These are phyloP conservation scores for Botrytis medusae DNA, from an alignment of 2,329 filamentous ascomycete genomes.

Conservation along the genomic window DNA sequence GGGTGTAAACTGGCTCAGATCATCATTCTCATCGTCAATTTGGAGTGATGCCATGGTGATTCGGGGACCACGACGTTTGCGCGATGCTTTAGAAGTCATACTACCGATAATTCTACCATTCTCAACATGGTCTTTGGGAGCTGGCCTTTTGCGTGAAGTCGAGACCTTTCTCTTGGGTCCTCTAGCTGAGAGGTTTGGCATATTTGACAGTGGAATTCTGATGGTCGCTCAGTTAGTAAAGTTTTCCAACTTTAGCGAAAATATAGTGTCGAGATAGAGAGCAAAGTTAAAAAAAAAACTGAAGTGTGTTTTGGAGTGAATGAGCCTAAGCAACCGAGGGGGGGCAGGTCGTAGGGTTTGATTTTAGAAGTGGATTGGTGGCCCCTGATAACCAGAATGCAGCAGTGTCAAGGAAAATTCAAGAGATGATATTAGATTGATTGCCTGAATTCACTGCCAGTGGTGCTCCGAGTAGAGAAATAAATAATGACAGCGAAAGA, in stretches of 20 bases:
- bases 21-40: slow-evolving; percentile 23
- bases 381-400: no score
- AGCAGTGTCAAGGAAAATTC: no score
- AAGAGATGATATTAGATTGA: no score
- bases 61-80: slow-evolving; percentile 6
- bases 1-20: slow-evolving; percentile 5
- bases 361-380: no score
- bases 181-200: not conserved
- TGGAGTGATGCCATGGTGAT: slow-evolving; percentile 17
- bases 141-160: not conserved
- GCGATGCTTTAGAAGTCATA: slow-evolving; percentile 12
- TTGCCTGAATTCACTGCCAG: no score
- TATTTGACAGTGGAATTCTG: not conserved
- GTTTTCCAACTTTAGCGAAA: not conserved
- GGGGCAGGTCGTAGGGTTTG: no score
- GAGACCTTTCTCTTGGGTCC: not conserved
- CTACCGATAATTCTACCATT: slow-evolving; percentile 5
- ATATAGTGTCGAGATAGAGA: not conserved
- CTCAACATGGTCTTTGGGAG: not conserved
- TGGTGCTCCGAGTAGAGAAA: not conserved
- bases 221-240: not conserved
- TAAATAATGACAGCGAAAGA: not conserved
- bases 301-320: not conserved
- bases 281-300: not conserved
- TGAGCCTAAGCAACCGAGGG: no score